phyloP scores from a whole-genome alignment of 2,329 filamentous ascomycete species.

The Nannizziopsis arthrosporioides region DNA sequence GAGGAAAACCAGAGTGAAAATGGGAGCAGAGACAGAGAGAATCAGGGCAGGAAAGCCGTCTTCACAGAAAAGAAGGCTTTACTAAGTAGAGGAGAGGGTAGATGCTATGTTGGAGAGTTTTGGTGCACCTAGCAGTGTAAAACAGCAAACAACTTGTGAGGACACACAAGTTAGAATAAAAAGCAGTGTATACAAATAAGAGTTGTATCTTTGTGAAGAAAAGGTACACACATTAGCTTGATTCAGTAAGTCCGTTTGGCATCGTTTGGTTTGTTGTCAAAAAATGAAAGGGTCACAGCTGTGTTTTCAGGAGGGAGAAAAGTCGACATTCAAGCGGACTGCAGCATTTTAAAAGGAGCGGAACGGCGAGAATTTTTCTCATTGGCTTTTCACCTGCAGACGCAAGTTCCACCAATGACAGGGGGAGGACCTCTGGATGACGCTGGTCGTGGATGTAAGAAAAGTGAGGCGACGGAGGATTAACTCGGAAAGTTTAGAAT shows the following conservation, averaged over 20 bases:
- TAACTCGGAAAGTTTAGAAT: background rate
- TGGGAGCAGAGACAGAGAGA: constrained; percentile 1
- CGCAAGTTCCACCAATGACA: constrained; percentile 1
- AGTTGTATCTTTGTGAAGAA: constrained; percentile 2
- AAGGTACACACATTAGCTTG: constrained; percentile 5
- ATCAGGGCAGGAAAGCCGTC: background rate
- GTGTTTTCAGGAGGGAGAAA: background rate
- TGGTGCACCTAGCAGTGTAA: constrained; percentile 5
- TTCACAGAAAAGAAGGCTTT: constrained; percentile 5
- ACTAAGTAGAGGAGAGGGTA: background rate
- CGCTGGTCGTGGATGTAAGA: background rate
- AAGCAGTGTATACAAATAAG: background rate
- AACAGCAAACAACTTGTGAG: constrained; percentile 14
- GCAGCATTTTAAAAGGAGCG: constrained; percentile 7
- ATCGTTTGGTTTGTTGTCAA: no score
- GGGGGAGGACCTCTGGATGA: background rate
- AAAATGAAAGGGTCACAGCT: background rate
- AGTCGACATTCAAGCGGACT: background rate
- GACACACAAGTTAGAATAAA: constrained; percentile 10
- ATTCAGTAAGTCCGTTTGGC: no score
- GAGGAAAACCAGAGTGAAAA: constrained; percentile 4
- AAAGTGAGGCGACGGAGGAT: constrained; percentile 8
- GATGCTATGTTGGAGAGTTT: constrained; percentile 6
- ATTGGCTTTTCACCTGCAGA: background rate
- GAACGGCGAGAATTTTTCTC: background rate